Conservation (phyloP, 345 rosid species). For the Iberis pinnata region DNA sequence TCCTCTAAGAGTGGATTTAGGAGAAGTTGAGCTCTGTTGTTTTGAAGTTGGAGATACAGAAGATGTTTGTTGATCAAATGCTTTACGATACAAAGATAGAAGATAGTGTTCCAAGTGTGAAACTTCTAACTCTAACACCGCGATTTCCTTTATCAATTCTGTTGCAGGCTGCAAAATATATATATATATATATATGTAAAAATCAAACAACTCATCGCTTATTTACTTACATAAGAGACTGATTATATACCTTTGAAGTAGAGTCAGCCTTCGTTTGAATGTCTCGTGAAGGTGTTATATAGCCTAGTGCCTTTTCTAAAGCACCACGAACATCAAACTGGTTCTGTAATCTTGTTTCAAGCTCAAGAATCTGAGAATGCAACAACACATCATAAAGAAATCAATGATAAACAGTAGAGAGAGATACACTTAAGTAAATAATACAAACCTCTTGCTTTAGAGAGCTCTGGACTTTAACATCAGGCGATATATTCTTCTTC, state of each 20-base stretch:
- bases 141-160: slow-evolving; percentile 76
- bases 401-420: no score
- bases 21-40: slow-evolving; percentile 41
- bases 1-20: slow-evolving; percentile 40
- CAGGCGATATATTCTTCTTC: slow-evolving; percentile 40
- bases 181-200: no score
- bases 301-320: slow-evolving; percentile 80
- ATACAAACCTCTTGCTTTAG: slow-evolving; percentile 81
- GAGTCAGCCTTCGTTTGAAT: slow-evolving; percentile 40
- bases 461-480: slow-evolving; percentile 44
- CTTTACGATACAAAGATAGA: slow-evolving; percentile 75
- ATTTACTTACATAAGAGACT: not conserved
- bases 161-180: slow-evolving; percentile 56
- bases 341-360: slow-evolving; percentile 76
- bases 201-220: not conserved
- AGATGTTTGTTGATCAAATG: slow-evolving; percentile 72
- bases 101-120: slow-evolving; percentile 87
- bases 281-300: slow-evolving; percentile 40
- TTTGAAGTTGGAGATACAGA: slow-evolving; percentile 49
- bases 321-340: slow-evolving; percentile 74
- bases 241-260: slow-evolving; percentile 16
- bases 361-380: slow-evolving; percentile 65
- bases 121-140: slow-evolving; percentile 84
- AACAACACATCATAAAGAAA: slow-evolving; percentile 4
- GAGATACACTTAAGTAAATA: not conserved